These are phyloP conservation scores for Grosmannia clavigera DNA, from an alignment of 2,329 filamentous ascomycete genomes.

Conservation along the genomic window DNA sequence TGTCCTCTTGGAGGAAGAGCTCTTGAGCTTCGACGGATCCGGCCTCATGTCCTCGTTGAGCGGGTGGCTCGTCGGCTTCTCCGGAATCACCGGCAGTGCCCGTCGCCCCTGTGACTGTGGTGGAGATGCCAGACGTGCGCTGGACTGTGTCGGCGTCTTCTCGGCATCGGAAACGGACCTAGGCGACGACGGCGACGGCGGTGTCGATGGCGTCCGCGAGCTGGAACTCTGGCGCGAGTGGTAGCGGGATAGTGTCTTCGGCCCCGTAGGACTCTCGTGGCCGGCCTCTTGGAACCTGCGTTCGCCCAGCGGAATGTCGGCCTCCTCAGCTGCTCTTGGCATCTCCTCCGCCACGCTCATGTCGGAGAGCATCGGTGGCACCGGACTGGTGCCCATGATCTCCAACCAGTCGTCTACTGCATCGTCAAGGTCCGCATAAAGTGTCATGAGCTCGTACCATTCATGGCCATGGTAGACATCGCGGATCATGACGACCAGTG, in stretches of 20 bases:
- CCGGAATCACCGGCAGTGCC: background rate
- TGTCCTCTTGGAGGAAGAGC: conserved; percentile 6
- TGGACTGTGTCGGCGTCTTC: background rate
- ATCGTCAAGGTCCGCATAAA: conserved; percentile 64
- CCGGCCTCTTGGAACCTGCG: conserved; percentile 14
- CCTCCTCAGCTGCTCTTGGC: background rate
- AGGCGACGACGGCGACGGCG: background rate
- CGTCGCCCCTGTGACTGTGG: background rate
- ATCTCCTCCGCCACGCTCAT: background rate
- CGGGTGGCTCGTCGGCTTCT: conserved; percentile 16
- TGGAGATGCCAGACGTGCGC: background rate
- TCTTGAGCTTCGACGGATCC: conserved; percentile 24
- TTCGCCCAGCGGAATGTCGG: conserved; percentile 27
- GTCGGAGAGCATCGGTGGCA: conserved; percentile 11
- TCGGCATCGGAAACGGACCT: background rate
- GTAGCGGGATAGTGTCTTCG: conserved; percentile 17
- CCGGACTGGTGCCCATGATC: conserved; percentile 51
- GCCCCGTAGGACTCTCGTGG: background rate
- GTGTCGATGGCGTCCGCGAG: background rate
- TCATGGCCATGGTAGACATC: conserved; percentile 42
- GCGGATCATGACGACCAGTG: conserved; percentile 79
- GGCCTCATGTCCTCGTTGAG: conserved; percentile 25
- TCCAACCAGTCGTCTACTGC: conserved; percentile 77
- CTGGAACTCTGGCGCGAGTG: conserved; percentile 15
- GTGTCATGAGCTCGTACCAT: conserved; percentile 77